A percentile compares a stretch with the other conserved stretches of the same genome.
Conservation (phyloP, 495 filamentous ascomycete genomes). For the Aspergillus indologenus region DNA sequence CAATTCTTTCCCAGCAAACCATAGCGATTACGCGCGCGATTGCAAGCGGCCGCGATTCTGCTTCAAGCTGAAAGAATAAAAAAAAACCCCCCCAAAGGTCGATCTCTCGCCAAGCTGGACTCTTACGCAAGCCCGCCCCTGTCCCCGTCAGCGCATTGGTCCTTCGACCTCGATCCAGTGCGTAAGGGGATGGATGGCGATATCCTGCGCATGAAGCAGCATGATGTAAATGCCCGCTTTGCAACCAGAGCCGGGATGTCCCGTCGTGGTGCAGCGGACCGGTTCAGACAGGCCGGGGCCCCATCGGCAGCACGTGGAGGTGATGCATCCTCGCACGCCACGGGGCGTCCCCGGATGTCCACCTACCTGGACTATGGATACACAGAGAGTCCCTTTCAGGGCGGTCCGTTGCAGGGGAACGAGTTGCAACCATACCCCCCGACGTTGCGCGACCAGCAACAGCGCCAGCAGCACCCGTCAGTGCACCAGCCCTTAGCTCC, state of each 20-base stretch:
- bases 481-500: conserved; percentile 39
- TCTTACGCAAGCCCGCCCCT: conserved; percentile 55
- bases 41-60: not conserved
- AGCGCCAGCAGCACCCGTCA: conserved; percentile 23
- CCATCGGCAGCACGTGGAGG: conserved; percentile 36
- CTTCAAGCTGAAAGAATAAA: not conserved
- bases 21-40: conserved; percentile 12
- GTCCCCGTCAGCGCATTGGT: conserved; percentile 57
- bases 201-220: conserved; percentile 61
- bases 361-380: conserved; percentile 45
- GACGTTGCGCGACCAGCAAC: conserved; percentile 37
- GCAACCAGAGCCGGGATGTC: conserved; percentile 24
- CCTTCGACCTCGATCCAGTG: conserved; percentile 39
- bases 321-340: conserved; percentile 29
- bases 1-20: conserved; percentile 4
- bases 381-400: conserved; percentile 38
- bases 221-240: conserved; percentile 54
- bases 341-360: conserved; percentile 33
- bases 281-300: conserved; percentile 35
- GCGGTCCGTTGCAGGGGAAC: conserved; percentile 39
- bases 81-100: conserved; percentile 10
- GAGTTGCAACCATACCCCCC: conserved; percentile 46
- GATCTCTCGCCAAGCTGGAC: conserved; percentile 52
- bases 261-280: conserved; percentile 31
- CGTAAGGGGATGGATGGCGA: conserved; percentile 67